Conservation (phyloP, 371 early-diverging fungal species). For the Blakeslea trispora region DNA sequence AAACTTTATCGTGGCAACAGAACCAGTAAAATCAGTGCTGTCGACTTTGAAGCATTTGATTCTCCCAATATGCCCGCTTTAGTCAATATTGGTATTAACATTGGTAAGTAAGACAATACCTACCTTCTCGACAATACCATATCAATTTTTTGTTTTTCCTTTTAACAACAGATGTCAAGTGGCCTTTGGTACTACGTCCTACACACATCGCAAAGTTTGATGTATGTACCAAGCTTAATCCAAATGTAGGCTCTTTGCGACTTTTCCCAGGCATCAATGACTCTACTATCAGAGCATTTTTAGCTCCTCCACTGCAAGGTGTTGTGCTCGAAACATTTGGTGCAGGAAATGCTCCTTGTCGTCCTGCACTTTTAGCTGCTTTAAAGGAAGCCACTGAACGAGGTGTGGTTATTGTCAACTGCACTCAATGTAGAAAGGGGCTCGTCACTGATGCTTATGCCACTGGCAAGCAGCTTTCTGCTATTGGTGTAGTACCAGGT, state of each 20-base stretch:
- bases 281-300: conserved; percentile 82
- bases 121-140: too few species aligned
- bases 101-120: conserved; percentile 65
- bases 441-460: conserved; percentile 91
- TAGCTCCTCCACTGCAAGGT: conserved; percentile 86
- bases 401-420: conserved; percentile 96
- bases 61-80: conserved; percentile 92
- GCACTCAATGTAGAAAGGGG: conserved; percentile 90
- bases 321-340: conserved; percentile 96
- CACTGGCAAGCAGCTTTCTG: conserved; percentile 83
- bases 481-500: conserved; percentile 91
- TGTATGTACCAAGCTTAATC: conserved; percentile 81
- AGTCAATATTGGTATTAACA: conserved; percentile 92
- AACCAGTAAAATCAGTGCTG: conserved; percentile 90
- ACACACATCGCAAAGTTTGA: conserved; percentile 81
- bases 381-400: conserved; percentile 87
- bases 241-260: conserved; percentile 88
- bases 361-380: conserved; percentile 79
- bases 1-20: conserved; percentile 96
- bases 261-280: conserved; percentile 95
- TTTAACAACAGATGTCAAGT: conserved; percentile 75
- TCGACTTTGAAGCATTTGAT: conserved; percentile 96
- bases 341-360: conserved; percentile 94
- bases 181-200: conserved; percentile 88
- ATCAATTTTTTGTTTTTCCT: too few species aligned